Percentiles rank a stretch among this genome's conserved stretches.
These are phyloP conservation scores for Ophiorrhiza pumila DNA, from an alignment of 257 asterid species.

Conservation along the genomic window DNA sequence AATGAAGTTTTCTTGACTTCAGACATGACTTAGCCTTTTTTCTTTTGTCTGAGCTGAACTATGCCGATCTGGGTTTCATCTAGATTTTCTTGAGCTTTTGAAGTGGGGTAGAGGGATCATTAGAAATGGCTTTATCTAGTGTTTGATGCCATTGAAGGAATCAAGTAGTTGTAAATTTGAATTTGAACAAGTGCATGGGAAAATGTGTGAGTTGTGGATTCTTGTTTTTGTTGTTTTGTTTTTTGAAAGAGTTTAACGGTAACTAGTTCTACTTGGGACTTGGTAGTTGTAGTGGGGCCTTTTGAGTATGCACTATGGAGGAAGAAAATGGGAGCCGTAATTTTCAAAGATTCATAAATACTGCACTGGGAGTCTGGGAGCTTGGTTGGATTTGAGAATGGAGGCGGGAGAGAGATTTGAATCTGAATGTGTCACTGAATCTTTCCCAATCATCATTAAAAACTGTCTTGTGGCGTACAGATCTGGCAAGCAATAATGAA, in stretches of 20 bases:
- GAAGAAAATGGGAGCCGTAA: neutral
- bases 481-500: neutral
- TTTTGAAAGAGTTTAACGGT: slow-evolving; percentile 26
- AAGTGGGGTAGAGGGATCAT: slow-evolving; percentile 22
- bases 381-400: neutral
- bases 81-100: slow-evolving; percentile 11
- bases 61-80: slow-evolving; percentile 7
- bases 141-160: slow-evolving; percentile 26
- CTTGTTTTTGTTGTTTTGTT: neutral
- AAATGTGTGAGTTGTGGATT: slow-evolving; percentile 18
- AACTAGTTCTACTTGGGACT: slow-evolving; percentile 1
- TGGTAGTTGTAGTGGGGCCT: neutral
- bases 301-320: too few relatives aligned
- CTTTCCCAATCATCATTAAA: slow-evolving; percentile 5
- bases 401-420: slow-evolving; percentile 25
- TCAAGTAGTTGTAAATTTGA: slow-evolving; percentile 32
- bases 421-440: too few relatives aligned
- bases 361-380: neutral
- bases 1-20: slow-evolving; percentile 45
- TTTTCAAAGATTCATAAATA: neutral
- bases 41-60: neutral
- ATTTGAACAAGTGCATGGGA: slow-evolving; percentile 65
- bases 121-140: slow-evolving; percentile 22
- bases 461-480: neutral
- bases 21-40: slow-evolving; percentile 29